phyloP scores from a whole-genome alignment of 805 yeast genomes.

The Candida palmyrensis region DNA sequence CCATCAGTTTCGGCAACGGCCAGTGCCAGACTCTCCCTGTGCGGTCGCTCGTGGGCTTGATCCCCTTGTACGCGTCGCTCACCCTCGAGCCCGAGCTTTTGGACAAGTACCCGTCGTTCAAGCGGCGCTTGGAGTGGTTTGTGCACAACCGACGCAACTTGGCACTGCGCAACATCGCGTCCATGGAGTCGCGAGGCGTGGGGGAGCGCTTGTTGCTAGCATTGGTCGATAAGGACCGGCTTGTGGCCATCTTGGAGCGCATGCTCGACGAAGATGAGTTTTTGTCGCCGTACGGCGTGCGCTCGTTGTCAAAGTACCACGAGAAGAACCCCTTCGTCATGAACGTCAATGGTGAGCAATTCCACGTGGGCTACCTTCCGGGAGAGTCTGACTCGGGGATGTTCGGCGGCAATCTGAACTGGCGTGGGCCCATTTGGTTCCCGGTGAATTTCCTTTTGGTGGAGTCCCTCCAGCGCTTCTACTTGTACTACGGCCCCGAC shows the following conservation, averaged over 20 bases:
- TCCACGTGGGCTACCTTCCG: slow-evolving; percentile 68
- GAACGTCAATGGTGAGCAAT: slow-evolving; percentile 74
- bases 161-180: slow-evolving; percentile 79
- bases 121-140: slow-evolving; percentile 81
- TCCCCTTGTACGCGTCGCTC: slow-evolving; percentile 84
- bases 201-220: slow-evolving; percentile 79
- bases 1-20: slow-evolving; percentile 76
- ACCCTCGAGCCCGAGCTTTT: slow-evolving; percentile 83
- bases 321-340: slow-evolving; percentile 78
- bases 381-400: slow-evolving; percentile 90
- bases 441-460: slow-evolving; percentile 83
- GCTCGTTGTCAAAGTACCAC: slow-evolving; percentile 84
- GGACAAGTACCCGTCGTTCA: slow-evolving; percentile 74
- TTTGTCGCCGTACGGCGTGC: slow-evolving; percentile 76
- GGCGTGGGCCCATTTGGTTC: slow-evolving; percentile 98
- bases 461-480: slow-evolving; percentile 83
- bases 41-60: slow-evolving; percentile 84
- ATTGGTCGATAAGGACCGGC: slow-evolving; percentile 74
- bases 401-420: slow-evolving; percentile 94
- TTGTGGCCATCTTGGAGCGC: slow-evolving; percentile 66
- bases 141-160: slow-evolving; percentile 62
- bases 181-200: slow-evolving; percentile 73
- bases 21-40: slow-evolving; percentile 70
- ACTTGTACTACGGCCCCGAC: slow-evolving; percentile 80
- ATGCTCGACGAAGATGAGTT: slow-evolving; percentile 87